Evolutionary conservation across 331 rosid species (phyloP).

Genomic region (Pyrus hybrid): DNA sequence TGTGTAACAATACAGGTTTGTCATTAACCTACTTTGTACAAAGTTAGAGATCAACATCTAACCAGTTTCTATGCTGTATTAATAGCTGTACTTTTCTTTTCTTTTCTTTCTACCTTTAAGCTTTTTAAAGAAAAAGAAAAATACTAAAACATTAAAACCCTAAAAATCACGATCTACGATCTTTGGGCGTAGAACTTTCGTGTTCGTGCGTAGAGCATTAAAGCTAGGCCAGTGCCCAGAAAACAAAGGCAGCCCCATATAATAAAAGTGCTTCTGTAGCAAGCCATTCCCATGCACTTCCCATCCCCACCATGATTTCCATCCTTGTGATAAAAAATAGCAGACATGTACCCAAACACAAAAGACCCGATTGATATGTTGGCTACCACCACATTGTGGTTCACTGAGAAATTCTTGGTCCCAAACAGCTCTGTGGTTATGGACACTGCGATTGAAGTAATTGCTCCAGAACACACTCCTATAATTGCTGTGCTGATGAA

Average conservation of each 20-base stretch:
- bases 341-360: constrained; percentile 50
- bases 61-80: not conserved
- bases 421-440: constrained; percentile 75
- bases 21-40: not conserved
- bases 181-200: constrained; percentile 45
- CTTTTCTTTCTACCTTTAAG: not conserved
- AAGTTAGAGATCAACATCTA: not conserved
- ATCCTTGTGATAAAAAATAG: constrained; percentile 35
- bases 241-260: constrained; percentile 62
- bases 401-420: constrained; percentile 52
- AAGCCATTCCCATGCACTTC: constrained; percentile 62
- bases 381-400: constrained; percentile 75
- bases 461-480: constrained; percentile 73
- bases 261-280: constrained; percentile 49
- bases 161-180: not conserved
- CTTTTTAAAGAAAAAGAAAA: not conserved
- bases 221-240: constrained; percentile 52
- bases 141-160: not conserved
- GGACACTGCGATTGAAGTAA: constrained; percentile 63
- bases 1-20: not conserved
- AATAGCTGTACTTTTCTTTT: not conserved
- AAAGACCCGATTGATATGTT: constrained; percentile 79
- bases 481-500: constrained; percentile 52
- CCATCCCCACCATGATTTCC: constrained; percentile 30
- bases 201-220: constrained; percentile 44